A percentile compares a stretch with the other conserved stretches of the same genome.
phyloP scores from a whole-genome alignment of 2,329 filamentous ascomycete genomes.

The Cordyceps militaris region DNA sequence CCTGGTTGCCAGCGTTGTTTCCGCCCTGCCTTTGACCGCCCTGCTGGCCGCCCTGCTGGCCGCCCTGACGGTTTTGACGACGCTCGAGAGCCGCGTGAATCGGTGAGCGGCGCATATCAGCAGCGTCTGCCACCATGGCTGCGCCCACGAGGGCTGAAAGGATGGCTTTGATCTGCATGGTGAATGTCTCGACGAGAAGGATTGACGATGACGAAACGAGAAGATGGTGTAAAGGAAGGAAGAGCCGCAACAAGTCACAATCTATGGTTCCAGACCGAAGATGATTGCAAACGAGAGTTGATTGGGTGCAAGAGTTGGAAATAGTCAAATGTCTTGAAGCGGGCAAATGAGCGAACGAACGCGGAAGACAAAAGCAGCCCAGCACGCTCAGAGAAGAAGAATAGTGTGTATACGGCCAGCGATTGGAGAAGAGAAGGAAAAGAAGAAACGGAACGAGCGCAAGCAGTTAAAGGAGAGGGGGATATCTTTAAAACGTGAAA shows the following conservation, averaged over 20 bases:
- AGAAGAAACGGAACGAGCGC: conserved; percentile 17
- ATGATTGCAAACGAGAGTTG: conserved; percentile 30
- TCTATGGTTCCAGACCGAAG: conserved; percentile 44
- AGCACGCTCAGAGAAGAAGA: conserved; percentile 21
- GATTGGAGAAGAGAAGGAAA: conserved; percentile 20
- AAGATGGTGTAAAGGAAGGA: conserved; percentile 19
- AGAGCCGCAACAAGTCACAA: conserved; percentile 15
- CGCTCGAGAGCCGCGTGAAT: conserved; percentile 31
- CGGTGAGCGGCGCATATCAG: conserved; percentile 32
- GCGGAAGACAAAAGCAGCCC: conserved; percentile 29
- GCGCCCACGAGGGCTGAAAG: conserved; percentile 44
- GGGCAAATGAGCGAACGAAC: conserved; percentile 43
- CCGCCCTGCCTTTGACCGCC: conserved; percentile 15
- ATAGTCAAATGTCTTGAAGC: conserved; percentile 5
- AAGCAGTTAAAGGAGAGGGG: conserved; percentile 15
- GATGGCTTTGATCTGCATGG: conserved; percentile 46
- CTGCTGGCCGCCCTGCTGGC: conserved; percentile 19
- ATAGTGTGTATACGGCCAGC: conserved; percentile 21
- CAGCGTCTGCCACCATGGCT: conserved; percentile 38
- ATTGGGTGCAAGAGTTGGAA: conserved; percentile 20
- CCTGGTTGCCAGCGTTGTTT: conserved; percentile 18
- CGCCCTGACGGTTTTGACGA: conserved; percentile 31
- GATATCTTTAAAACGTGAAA: conserved; percentile 13
- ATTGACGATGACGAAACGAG: conserved; percentile 18
- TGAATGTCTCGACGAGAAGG: conserved; percentile 18